A percentile compares a stretch with the other conserved stretches of the same genome.
Conservation (phyloP, 192 early-diverging fungal species). For the Backusella parvicylindrica region DNA sequence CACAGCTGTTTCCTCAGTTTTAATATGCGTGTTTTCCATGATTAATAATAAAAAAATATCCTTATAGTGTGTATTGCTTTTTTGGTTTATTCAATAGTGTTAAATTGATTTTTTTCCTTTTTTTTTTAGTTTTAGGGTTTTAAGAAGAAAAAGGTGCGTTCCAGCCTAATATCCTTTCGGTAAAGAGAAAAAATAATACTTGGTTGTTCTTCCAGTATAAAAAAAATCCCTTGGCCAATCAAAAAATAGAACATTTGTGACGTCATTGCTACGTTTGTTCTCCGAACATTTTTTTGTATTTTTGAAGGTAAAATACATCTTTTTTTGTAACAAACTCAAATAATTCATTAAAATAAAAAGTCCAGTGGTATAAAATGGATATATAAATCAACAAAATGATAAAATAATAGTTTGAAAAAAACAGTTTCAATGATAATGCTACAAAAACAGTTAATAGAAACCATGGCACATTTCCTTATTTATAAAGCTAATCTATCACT, state of each 20-base stretch:
- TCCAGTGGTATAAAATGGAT: background rate
- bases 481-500: background rate
- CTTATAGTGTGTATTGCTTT: background rate
- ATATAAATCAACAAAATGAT: background rate
- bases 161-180: background rate
- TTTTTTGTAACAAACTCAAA: too few relatives aligned
- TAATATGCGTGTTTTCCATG: constrained; percentile 19
- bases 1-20: constrained; percentile 9
- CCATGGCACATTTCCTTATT: background rate
- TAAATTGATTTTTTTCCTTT: background rate
- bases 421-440: background rate
- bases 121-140: constrained; percentile 3
- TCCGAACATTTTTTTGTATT: background rate
- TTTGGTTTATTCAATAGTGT: background rate
- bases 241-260: background rate
- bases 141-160: constrained; percentile 4
- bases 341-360: too few relatives aligned
- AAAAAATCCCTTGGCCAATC: background rate
- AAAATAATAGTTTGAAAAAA: background rate
- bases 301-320: background rate
- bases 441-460: background rate
- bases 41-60: background rate
- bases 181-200: background rate
- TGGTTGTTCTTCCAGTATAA: background rate
- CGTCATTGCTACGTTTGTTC: background rate